Evolutionary conservation across 768 basidiomycete genomes (phyloP), one percentile per base, ranked within the genome.

Genomic region (Nidularia pulvinata): DNA sequence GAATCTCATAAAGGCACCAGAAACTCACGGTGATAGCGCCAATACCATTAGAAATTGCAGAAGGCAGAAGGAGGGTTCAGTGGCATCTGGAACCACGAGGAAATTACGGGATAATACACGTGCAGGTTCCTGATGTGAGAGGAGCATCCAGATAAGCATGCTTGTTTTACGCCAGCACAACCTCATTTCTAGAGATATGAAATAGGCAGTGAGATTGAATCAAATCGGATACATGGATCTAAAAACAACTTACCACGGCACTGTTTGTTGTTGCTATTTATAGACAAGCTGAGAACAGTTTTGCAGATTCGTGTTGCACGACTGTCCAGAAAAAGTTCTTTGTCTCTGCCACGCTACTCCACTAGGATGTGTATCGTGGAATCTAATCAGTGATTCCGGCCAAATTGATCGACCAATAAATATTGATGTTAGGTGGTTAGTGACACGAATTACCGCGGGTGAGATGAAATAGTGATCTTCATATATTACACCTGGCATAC

Each of bases 1-100:
- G 49, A 50, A 49, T 32, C 64, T 47, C 33, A 58, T 50, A 59
- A 59, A 55, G 53, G 64, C 36, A 57, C 39, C 55, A 61, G 58
- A 59, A 32, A 58, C 59, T 58, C 60, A 63, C 64, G 62, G 59
- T 60, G 62, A 63, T 61, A 61, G 60, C 59, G 62, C 56, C 59
- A 59, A 63, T 51, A 50, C 36, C 51, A 56, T 53, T 25, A 52
- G 43, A 7, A 10, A 52, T 52, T 39, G 22, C n/a, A 22, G 7
- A n/a, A 9, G 37, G n/a, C 7, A n/a, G 7, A 39, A 9, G 37
- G 7, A 7, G 37, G 37, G 9, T n/a, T 9, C 37, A 39, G n/a
- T 7, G 37, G n/a, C 37, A 39, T 39, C 9, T 7, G n/a, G 37
- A 7, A 7, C 9, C 9, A n/a, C n/a, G 37, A 7, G 9, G 7